Conservation (phyloP, 2,329 filamentous ascomycete genomes). For the Alternaria angustiovoidea region DNA sequence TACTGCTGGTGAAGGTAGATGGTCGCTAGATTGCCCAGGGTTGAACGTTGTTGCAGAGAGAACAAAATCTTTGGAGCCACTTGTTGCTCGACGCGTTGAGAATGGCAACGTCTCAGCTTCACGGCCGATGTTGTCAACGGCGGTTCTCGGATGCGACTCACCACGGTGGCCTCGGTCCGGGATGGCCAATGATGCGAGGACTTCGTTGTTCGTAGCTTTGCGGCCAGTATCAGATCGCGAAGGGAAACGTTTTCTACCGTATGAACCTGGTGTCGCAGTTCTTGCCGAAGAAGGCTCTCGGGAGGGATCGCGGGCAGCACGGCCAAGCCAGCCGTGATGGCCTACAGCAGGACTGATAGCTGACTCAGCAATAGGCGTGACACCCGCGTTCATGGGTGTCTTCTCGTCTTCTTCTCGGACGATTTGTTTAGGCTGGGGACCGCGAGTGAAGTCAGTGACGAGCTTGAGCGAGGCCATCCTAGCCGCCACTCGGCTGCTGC, state of each 20-base stretch:
- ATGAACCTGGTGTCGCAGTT: slow-evolving; percentile 67
- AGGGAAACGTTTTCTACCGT: slow-evolving; percentile 71
- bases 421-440: slow-evolving; percentile 63
- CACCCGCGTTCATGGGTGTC: slow-evolving; percentile 81
- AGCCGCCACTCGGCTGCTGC: slow-evolving; percentile 65
- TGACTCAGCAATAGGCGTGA: slow-evolving; percentile 82
- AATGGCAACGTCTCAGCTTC: slow-evolving; percentile 54
- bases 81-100: slow-evolving; percentile 50
- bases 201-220: slow-evolving; percentile 43
- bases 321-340: slow-evolving; percentile 50
- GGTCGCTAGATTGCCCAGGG: slow-evolving; percentile 37
- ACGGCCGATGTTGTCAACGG: slow-evolving; percentile 50
- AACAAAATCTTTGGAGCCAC: slow-evolving; percentile 66
- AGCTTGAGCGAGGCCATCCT: slow-evolving; percentile 88
- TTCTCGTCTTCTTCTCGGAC: slow-evolving; percentile 69
- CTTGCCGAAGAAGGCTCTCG: slow-evolving; percentile 60
- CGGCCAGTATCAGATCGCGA: slow-evolving; percentile 52
- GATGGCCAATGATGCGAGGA: slow-evolving; percentile 45
- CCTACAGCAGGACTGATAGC: slow-evolving; percentile 71
- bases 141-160: slow-evolving; percentile 43
- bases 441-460: slow-evolving; percentile 81
- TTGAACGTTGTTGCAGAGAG: slow-evolving; percentile 49
- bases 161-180: slow-evolving; percentile 46
- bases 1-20: slow-evolving; percentile 71
- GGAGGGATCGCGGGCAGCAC: slow-evolving; percentile 41